Base-by-base conservation (phyloP, 495 filamentous ascomycete genomes). In the Pseudoneurospora amorphoporcata region DNA sequence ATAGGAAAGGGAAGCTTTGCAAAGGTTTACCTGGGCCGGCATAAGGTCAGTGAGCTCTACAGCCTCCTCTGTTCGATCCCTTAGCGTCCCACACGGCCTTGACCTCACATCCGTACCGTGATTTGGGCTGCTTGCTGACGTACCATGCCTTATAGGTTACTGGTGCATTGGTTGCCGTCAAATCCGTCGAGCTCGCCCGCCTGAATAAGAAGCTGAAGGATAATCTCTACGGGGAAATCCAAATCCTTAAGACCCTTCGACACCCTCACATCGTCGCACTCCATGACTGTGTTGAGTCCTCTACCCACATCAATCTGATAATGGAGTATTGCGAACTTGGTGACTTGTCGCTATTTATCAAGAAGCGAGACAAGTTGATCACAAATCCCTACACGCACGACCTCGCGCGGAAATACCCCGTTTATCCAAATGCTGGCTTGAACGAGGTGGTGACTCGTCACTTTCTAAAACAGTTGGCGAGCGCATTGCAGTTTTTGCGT, bases 291-390 rank as follows among this genome's bases (percentile, higher is more conserved):
- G 87, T 92, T 80, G 95, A 98, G 79, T 90, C 92, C 4, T 82
- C 87, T 7, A 89, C 90, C 23, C 93, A 97, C 72, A 97, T 98
- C 80, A 94, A 99, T 82, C 87, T 99, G 23, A 91, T 98, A 68
- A 99, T 98, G 96, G 96, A 99, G 80, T 98, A 94, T 82, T 99
- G 95, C 82, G 92, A 96, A 77, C 85, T 99, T 40, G 94, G 95
- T 38, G 95, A 99, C 77, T 81, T 99, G 70, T 95, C 95, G 8
- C 82, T 93, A 12, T 98, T 99, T 81, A 97, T 98, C 84, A 97
- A 94, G 85, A 94, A 94, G 79, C 88, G 95, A 68, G 91, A 95
- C 65, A 91, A 87, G 68, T 86, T 97, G 9, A 86, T 83, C 32
- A 88, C 88, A 12, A 90, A 97, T 80, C 88, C 90, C 40, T 91